phyloP scores from a whole-genome alignment of 257 asterid species.

The Solanum commersonii region DNA sequence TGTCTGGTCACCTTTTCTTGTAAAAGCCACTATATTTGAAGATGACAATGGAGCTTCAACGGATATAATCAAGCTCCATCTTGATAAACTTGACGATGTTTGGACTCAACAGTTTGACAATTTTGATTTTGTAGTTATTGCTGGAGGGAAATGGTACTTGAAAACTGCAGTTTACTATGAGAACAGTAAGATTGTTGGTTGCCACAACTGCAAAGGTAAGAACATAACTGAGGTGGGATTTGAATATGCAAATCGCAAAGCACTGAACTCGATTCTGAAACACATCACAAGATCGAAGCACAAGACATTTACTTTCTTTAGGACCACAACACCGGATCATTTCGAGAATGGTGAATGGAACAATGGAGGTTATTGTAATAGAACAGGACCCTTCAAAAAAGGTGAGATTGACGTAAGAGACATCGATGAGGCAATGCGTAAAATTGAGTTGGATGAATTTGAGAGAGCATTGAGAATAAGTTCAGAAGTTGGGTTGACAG shows the following conservation, averaged over 20 bases:
- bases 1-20: constrained; percentile 78
- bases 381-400: constrained; percentile 38
- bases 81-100: constrained; percentile 46
- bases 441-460: constrained; percentile 44
- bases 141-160: constrained; percentile 63
- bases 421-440: constrained; percentile 25
- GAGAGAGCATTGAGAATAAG: constrained; percentile 25
- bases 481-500: constrained; percentile 27
- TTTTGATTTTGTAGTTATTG: constrained; percentile 47
- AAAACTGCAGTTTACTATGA: constrained; percentile 58
- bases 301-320: constrained; percentile 29
- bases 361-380: constrained; percentile 52
- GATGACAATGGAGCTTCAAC: constrained; percentile 55
- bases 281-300: constrained; percentile 33
- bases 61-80: constrained; percentile 52
- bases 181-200: constrained; percentile 35
- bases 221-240: constrained; percentile 54
- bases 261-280: constrained; percentile 32
- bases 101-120: constrained; percentile 44
- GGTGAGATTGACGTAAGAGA: constrained; percentile 41
- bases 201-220: constrained; percentile 43
- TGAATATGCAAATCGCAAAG: constrained; percentile 42
- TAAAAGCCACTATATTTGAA: constrained; percentile 50
- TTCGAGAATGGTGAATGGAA: constrained; percentile 71
- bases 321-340: constrained; percentile 60